These are phyloP conservation scores for Lachnellula cervina DNA, from an alignment of 2,329 filamentous ascomycete genomes.

Conservation along the genomic window DNA sequence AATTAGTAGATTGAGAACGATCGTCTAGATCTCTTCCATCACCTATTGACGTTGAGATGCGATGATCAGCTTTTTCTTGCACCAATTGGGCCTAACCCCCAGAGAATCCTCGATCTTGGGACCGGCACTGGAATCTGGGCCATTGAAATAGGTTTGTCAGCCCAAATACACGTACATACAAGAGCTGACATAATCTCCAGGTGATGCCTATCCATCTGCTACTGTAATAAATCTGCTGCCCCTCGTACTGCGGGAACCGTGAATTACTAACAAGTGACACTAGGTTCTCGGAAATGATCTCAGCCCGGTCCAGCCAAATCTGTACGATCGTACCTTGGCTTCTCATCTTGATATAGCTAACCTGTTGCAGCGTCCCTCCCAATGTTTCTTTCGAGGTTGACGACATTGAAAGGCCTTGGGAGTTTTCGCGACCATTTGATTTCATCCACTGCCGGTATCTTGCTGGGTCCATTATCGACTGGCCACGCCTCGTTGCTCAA, in stretches of 20 bases:
- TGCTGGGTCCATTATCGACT: constrained; percentile 11
- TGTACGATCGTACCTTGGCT: constrained; percentile 3
- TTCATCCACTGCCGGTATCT: constrained; percentile 49
- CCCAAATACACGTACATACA: constrained; percentile 26
- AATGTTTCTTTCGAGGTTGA: constrained; percentile 62
- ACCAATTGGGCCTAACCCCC: constrained; percentile 25
- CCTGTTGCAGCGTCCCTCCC: constrained; percentile 40
- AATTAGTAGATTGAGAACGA: constrained; percentile 15
- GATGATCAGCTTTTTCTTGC: constrained; percentile 17
- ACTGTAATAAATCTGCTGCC: constrained; percentile 2
- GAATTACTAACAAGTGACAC: not conserved
- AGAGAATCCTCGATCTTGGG: constrained; percentile 34
- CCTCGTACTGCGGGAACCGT: not conserved
- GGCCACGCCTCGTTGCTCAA: constrained; percentile 11
- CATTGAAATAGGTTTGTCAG: constrained; percentile 49
- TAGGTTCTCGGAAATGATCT: constrained; percentile 53
- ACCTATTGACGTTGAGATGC: constrained; percentile 18
- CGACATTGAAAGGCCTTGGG: constrained; percentile 49
- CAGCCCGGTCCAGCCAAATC: constrained; percentile 57
- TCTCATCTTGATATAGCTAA: not conserved
- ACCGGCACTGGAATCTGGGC: constrained; percentile 59
- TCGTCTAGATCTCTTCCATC: constrained; percentile 21
- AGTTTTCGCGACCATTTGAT: constrained; percentile 48
- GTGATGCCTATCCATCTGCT: constrained; percentile 13
- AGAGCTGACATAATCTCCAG: not conserved